These are phyloP conservation scores for Soucietia sequanensis DNA, from an alignment of 805 yeast species.

Conservation along the genomic window DNA sequence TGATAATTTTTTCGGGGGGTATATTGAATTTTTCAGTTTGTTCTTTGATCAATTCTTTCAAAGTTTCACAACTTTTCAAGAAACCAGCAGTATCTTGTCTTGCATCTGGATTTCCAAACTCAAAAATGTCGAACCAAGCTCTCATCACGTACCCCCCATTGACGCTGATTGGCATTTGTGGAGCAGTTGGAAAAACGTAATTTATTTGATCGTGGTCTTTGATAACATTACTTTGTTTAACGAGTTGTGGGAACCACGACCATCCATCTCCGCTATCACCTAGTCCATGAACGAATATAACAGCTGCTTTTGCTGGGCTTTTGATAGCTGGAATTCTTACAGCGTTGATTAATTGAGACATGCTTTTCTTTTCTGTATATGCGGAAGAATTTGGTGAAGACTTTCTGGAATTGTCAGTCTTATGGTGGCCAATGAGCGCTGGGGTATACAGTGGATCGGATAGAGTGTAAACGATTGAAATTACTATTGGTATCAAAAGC, in stretches of 20 bases:
- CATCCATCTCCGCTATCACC: constrained; percentile 93
- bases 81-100: constrained; percentile 56
- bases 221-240: constrained; percentile 45
- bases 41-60: constrained; percentile 48
- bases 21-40: constrained; percentile 52
- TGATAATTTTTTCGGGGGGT: constrained; percentile 64
- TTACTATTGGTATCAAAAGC: too few relatives aligned
- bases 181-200: constrained; percentile 92
- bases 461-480: too few relatives aligned
- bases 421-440: too few relatives aligned
- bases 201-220: constrained; percentile 49
- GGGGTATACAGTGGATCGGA: too few relatives aligned
- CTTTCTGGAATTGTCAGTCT: too few relatives aligned
- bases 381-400: too few relatives aligned
- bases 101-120: constrained; percentile 47
- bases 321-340: constrained; percentile 26
- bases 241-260: constrained; percentile 72
- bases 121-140: constrained; percentile 81
- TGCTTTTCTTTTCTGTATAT: too few relatives aligned
- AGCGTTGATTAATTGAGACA: constrained; percentile 16
- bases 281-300: constrained; percentile 83
- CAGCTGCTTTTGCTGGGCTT: constrained; percentile 44
- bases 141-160: constrained; percentile 71
- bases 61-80: constrained; percentile 44
- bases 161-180: constrained; percentile 62